A percentile compares a stretch with the other conserved stretches of the same genome.
phyloP scores from a whole-genome alignment of 768 basidiomycete genomes.

The Suillus brevipes region DNA sequence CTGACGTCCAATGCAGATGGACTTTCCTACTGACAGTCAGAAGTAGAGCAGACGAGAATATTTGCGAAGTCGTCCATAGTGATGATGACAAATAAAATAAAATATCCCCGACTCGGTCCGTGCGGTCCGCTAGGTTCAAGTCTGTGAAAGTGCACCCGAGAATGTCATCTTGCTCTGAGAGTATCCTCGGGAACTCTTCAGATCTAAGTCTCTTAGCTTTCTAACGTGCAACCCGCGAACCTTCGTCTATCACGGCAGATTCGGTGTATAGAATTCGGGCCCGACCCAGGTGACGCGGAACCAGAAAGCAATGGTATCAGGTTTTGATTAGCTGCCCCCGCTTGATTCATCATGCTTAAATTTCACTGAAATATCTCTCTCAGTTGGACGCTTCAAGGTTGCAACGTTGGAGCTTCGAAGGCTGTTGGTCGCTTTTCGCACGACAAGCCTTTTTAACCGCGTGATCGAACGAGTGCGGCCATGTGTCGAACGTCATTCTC shows the following conservation, averaged over 20 bases:
- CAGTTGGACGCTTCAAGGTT: neutral
- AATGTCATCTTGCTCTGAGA: neutral
- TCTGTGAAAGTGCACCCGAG: neutral
- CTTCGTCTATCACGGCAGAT: neutral
- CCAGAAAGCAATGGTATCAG: neutral
- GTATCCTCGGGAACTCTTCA: neutral
- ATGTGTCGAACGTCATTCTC: neutral
- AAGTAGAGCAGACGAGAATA: neutral
- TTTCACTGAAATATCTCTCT: neutral
- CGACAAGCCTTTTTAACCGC: neutral
- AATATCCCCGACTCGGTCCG: neutral
- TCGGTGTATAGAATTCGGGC: neutral
- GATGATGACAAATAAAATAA: too few species aligned
- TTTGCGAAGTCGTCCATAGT: too few species aligned
- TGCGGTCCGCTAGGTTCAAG: neutral
- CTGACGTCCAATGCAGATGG: neutral
- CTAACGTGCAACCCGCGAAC: neutral
- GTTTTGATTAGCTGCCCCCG: neutral
- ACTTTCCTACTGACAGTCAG: neutral
- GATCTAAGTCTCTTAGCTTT: neutral
- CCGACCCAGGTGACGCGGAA: neutral
- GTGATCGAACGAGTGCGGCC: neutral
- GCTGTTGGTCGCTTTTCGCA: neutral
- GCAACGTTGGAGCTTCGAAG: neutral
- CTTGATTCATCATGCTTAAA: neutral